A percentile compares a stretch with the other conserved stretches of the same genome.
phyloP scores from a whole-genome alignment of 441 rosid genomes.

The Biscutella laevigata region DNA sequence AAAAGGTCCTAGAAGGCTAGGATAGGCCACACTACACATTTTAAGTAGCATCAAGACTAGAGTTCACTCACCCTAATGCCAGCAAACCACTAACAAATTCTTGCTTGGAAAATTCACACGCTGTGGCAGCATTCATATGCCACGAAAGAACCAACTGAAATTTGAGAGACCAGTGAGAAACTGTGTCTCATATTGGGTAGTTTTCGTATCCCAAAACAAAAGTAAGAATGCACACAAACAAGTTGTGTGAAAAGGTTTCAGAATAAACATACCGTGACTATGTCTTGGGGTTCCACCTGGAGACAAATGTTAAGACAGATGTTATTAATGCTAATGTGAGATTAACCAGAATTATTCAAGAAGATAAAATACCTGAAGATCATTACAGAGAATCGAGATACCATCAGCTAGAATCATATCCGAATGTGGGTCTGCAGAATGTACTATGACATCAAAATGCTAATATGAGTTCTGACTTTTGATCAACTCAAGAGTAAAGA shows the following conservation, averaged over 20 bases:
- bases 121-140: conserved; percentile 98
- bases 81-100: conserved; percentile 78
- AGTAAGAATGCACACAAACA: neutral
- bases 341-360: conserved; percentile 8
- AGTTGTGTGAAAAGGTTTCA: conserved; percentile 10
- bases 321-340: conserved; percentile 4
- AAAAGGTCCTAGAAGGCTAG: neutral
- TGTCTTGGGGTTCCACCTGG: conserved; percentile 99
- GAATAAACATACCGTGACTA: conserved; percentile 66
- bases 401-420: conserved; percentile 92
- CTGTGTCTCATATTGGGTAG: neutral
- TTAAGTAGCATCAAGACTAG: neutral
- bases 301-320: conserved; percentile 8
- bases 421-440: conserved; percentile 53
- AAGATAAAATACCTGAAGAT: conserved; percentile 56
- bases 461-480: too few species aligned
- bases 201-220: neutral
- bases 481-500: neutral
- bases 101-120: conserved; percentile 90
- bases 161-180: neutral
- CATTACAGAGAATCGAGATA: conserved; percentile 76
- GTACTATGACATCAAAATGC: conserved; percentile 7
- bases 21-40: neutral
- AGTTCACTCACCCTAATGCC: conserved; percentile 57
- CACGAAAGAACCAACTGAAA: conserved; percentile 91